phyloP scores from a whole-genome alignment of 768 basidiomycete species.

The Lentinula raphanica region DNA sequence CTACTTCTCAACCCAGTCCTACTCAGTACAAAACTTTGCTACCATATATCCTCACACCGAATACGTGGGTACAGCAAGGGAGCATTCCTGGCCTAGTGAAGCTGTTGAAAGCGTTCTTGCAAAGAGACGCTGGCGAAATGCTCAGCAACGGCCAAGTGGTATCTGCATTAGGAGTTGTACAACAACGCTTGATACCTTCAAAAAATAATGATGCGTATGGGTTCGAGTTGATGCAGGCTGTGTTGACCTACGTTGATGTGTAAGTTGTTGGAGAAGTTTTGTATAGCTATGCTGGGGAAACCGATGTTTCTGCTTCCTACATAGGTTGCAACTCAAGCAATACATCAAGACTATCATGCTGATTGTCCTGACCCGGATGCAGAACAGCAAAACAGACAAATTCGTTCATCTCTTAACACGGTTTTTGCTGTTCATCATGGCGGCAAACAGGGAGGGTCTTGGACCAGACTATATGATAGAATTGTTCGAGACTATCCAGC shows the following conservation, averaged over 20 bases:
- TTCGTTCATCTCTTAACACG: conserved; percentile 78
- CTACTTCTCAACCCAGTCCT: conserved; percentile 46
- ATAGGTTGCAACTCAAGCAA: conserved; percentile 57
- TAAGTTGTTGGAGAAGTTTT: conserved; percentile 36
- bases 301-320: neutral
- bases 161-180: conserved; percentile 78
- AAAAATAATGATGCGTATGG: conserved; percentile 89
- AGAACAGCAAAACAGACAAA: conserved; percentile 78
- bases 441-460: conserved; percentile 67
- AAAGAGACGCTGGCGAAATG: conserved; percentile 65
- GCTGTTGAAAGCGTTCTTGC: conserved; percentile 78
- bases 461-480: conserved; percentile 75
- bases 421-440: conserved; percentile 73
- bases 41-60: conserved; percentile 77
- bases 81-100: conserved; percentile 92
- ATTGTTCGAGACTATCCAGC: conserved; percentile 80
- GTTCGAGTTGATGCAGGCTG: conserved; percentile 79
- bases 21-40: conserved; percentile 73
- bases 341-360: conserved; percentile 74
- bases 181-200: conserved; percentile 84
- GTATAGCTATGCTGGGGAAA: neutral
- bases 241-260: conserved; percentile 71
- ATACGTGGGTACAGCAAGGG: conserved; percentile 90
- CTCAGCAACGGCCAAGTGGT: conserved; percentile 65
- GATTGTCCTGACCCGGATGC: conserved; percentile 80